Conservation (phyloP, 495 filamentous ascomycete species). For the Physcia stellaris region DNA sequence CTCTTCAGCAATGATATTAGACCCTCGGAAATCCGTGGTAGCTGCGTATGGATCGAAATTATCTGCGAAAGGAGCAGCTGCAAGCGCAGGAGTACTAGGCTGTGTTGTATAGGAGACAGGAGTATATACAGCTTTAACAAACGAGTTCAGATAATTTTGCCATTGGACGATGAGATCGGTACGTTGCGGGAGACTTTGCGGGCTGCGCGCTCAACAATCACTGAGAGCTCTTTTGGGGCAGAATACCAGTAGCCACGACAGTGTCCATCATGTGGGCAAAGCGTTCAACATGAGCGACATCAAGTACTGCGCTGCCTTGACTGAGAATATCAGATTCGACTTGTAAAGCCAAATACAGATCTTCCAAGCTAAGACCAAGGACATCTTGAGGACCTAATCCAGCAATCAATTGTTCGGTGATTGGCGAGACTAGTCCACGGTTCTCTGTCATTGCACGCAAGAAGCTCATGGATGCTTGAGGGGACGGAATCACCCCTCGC, state of each 20-base stretch:
- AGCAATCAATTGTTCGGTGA: conserved; percentile 49
- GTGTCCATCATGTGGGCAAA: conserved; percentile 49
- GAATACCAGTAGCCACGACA: conserved; percentile 31
- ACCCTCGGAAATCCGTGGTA: conserved; percentile 84
- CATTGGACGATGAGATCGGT: conserved; percentile 45
- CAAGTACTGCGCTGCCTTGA: conserved; percentile 27
- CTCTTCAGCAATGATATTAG: conserved; percentile 73
- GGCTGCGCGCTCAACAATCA: conserved; percentile 44
- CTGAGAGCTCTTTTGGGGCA: conserved; percentile 37
- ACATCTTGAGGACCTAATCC: conserved; percentile 46
- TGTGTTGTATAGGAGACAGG: conserved; percentile 21
- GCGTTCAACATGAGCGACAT: conserved; percentile 41
- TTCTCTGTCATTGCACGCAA: conserved; percentile 67
- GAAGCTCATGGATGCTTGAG: conserved; percentile 42
- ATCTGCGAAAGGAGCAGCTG: conserved; percentile 47
- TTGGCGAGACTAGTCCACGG: conserved; percentile 44
- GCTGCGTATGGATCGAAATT: conserved; percentile 80
- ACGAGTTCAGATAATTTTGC: conserved; percentile 37
- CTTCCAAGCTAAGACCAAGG: conserved; percentile 36
- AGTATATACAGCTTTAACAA: conserved; percentile 18
- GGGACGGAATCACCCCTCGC: conserved; percentile 32
- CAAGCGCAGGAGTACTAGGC: conserved; percentile 18
- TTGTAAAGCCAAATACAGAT: conserved; percentile 46
- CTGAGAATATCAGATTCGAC: conserved; percentile 51
- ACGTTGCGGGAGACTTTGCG: conserved; percentile 34